Evolutionary conservation across 257 asterid species (phyloP), one percentile per base, ranked within the genome.

Genomic region (Rubia yunnanensis): DNA sequence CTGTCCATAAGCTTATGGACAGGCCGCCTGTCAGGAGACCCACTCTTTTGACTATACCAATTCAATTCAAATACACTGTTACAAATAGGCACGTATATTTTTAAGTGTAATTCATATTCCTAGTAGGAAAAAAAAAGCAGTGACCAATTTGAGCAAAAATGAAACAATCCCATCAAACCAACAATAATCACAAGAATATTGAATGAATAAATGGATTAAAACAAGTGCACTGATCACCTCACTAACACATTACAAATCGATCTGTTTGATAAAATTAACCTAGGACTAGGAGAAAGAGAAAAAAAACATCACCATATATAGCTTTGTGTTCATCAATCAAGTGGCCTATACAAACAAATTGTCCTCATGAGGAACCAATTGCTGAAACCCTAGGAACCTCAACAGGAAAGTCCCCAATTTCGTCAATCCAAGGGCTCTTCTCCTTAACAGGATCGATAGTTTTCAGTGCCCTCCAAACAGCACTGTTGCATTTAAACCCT

Each of bases 371-470:
- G 61, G 65, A 60, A 69, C 57, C 70, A 63, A 76, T 65, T 10
- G 70, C 36, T 59, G 65, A 70, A 18, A 73, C 36, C 20, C 66
- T 64, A n/a, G 83, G 81, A 6, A 79, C 81, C 22, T 74, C 60
- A 26, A 78, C 79, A 14, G 88, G 88, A 46, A 83, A 83, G 24
- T 83, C 84, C 41, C 68, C 2, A n/a, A 83, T 80, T 50, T 83
- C 85, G 69, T 80, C 85, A 74, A 73, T 83, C 88, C 88, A 83
- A 0, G 85, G 85, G 72, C 67, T 83, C 74, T 71, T 83, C 75
- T 83, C 85, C 60, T 68, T 73, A 4, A 74, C 74, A n/a, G 86
- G 82, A 71, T 83, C 53, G 31, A 83, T 65, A 5, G 75, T 76
- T 73, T 75, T 80, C 49, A 81, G 26, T 5, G 88, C 86, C 2